Base-by-base conservation (phyloP, 2,329 filamentous ascomycete genomes). In the Xylariaceae sp. region DNA sequence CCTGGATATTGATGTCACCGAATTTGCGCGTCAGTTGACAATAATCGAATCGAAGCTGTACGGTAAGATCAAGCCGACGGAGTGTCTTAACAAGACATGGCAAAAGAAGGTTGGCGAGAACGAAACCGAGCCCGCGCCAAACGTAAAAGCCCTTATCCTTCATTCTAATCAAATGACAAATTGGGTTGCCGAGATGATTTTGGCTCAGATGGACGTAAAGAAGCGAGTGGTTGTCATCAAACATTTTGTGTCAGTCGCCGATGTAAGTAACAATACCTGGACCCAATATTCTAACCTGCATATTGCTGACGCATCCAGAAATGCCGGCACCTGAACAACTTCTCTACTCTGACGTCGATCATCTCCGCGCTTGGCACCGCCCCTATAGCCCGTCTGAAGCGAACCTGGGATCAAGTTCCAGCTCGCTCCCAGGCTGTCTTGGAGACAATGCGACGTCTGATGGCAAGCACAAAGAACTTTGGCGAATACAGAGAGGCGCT, bases 81-180 rank as follows among this genome's bases (percentile, higher is more conserved):
- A 99, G 74, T 98, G 93, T 72, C 79, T 99, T 59, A 97, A 96
- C 77, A 99, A 99, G 81, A 97, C 93, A 4, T 99, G 95, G 95
- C 92, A 96, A 75, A 98, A 96, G 83, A 97, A 97, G 79, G 81
- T 96, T 56, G 83, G 79, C 7, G 89, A 93, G 32, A 88, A 89
- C 57, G 89, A 93, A 60, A 84, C 89, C 5, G 92, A 96, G 67
- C 90, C 93, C 32, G 93, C 95, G 9, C 86, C 91, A 0, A 98
- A 99, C 67, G 91, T 99, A 65, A 97, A 98, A 76, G 90, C 92
- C 9, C 82, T 99, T 60, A 99, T 99, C 75, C 80, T 98, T 50
- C 95, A 99, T 75, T 98, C 95, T 0, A 99, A 99, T 70, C 93
- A 98, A 74, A 87, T 99, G 80, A 99, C 95, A 5, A 99, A 98